These are phyloP conservation scores for Pichia sp. DNA, from an alignment of 1,139 yeast species.

Conservation along the genomic window DNA sequence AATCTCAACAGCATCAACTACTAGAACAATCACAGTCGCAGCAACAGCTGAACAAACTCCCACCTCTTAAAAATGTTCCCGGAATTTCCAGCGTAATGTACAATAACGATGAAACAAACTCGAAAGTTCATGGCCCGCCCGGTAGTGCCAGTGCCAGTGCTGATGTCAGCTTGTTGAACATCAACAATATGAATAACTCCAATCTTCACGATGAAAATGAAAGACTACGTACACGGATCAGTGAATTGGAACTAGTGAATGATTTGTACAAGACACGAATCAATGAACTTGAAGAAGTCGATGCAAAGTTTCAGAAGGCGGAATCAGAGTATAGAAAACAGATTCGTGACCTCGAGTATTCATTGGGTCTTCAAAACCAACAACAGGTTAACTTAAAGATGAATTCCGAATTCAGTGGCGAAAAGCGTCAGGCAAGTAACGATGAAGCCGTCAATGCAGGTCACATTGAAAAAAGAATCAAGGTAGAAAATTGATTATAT, in stretches of 20 bases:
- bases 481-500: slow-evolving; percentile 10
- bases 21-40: slow-evolving; percentile 1
- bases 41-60: slow-evolving; percentile 6
- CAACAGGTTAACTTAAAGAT: slow-evolving; percentile 1
- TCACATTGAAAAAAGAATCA: slow-evolving; percentile 10
- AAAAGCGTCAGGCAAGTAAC: slow-evolving; percentile 8
- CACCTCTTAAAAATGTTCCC: slow-evolving; percentile 16
- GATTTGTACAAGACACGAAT: slow-evolving; percentile 81
- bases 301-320: slow-evolving; percentile 31
- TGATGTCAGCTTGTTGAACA: slow-evolving; percentile 7
- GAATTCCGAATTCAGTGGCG: slow-evolving; percentile 12
- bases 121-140: slow-evolving; percentile 1
- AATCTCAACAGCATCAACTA: slow-evolving; percentile 17
- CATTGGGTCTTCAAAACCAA: slow-evolving; percentile 4
- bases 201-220: slow-evolving; percentile 30
- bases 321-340: slow-evolving; percentile 51
- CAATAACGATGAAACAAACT: not conserved
- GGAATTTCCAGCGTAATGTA: slow-evolving; percentile 17
- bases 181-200: slow-evolving; percentile 33
- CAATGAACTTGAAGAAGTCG: slow-evolving; percentile 72
- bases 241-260: slow-evolving; percentile 87
- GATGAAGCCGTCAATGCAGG: slow-evolving; percentile 2
- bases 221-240: slow-evolving; percentile 64
- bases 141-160: not conserved
- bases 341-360: slow-evolving; percentile 1